These are phyloP conservation scores for Fragosphaeria purpurea DNA, from an alignment of 2,329 filamentous ascomycete species.

Conservation along the genomic window DNA sequence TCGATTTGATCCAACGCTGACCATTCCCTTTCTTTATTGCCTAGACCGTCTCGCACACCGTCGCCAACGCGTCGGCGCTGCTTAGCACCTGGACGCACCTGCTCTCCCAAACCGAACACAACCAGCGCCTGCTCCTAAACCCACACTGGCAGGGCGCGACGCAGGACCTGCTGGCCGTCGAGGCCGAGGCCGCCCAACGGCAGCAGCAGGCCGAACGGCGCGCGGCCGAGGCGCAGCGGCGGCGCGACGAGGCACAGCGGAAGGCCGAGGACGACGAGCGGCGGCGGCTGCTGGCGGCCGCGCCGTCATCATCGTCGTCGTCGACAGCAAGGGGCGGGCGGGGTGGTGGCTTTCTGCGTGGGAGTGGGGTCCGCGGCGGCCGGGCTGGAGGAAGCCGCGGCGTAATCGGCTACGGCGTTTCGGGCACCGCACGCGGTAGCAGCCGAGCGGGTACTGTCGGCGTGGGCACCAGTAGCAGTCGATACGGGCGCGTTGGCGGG, in stretches of 20 bases:
- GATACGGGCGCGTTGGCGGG: background rate
- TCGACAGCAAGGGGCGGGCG: slow-evolving; percentile 1
- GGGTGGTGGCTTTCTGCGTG: background rate
- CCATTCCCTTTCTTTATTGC: background rate
- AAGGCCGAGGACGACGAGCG: slow-evolving; percentile 53
- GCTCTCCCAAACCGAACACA: slow-evolving; percentile 93
- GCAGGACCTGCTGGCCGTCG: slow-evolving; percentile 76
- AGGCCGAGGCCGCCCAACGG: slow-evolving; percentile 64
- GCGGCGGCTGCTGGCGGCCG: slow-evolving; percentile 28
- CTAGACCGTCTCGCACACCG: slow-evolving; percentile 75
- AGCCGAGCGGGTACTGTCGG: background rate
- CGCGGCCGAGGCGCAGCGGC: slow-evolving; percentile 67
- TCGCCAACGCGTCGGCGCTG: slow-evolving; percentile 76
- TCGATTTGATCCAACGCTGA: background rate
- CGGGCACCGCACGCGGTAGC: background rate
- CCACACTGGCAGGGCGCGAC: slow-evolving; percentile 82
- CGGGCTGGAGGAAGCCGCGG: background rate
- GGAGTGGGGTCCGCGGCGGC: slow-evolving; percentile 1
- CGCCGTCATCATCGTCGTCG: slow-evolving; percentile 3
- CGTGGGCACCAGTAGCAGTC: background rate
- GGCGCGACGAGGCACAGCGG: slow-evolving; percentile 59
- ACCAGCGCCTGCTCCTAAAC: slow-evolving; percentile 82
- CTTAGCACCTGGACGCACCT: slow-evolving; percentile 95
- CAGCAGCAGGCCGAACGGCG: slow-evolving; percentile 70
- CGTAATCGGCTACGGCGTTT: background rate